These are phyloP conservation scores for Thermoascus crustaceus DNA, from an alignment of 2,329 filamentous ascomycete species.

Conservation along the genomic window DNA sequence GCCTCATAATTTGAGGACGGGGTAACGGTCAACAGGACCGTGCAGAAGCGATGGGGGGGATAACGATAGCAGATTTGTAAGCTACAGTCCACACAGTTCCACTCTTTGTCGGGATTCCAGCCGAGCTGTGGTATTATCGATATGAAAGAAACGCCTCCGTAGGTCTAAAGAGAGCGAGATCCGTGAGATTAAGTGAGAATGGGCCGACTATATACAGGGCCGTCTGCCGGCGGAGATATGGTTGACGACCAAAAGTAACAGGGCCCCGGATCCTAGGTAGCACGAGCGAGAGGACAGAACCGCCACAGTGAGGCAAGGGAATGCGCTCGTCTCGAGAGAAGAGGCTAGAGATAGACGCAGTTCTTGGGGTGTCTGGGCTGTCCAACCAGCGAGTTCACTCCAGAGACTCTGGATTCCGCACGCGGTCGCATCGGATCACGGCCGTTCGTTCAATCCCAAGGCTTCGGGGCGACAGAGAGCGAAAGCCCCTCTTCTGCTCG, in stretches of 20 bases:
- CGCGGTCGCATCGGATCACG: constrained; percentile 1
- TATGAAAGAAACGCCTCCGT: too few species aligned
- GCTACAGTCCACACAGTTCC: background rate
- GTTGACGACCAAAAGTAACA: too few species aligned
- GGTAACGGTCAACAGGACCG: constrained; percentile 5
- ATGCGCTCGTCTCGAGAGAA: too few species aligned
- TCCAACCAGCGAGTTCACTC: background rate
- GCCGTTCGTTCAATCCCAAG: background rate
- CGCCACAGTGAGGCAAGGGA: background rate
- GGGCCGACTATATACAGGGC: too few species aligned
- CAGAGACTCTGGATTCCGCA: background rate
- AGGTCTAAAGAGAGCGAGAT: too few species aligned
- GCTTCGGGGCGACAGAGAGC: background rate
- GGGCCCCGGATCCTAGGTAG: too few species aligned
- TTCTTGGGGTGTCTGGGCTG: too few species aligned
- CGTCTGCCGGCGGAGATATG: too few species aligned
- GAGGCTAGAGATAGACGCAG: too few species aligned
- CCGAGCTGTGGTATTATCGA: background rate
- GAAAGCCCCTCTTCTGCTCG: too few species aligned
- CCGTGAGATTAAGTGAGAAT: too few species aligned
- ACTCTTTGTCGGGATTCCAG: background rate
- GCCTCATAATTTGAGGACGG: constrained; percentile 17
- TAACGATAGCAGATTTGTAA: constrained; percentile 4
- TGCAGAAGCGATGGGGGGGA: constrained; percentile 1
- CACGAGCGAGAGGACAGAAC: background rate